Evolutionary conservation across 805 yeast genomes (phyloP), one percentile per base, ranked within the genome.

Genomic region (Cyberlindnera euphorbiiphila): DNA sequence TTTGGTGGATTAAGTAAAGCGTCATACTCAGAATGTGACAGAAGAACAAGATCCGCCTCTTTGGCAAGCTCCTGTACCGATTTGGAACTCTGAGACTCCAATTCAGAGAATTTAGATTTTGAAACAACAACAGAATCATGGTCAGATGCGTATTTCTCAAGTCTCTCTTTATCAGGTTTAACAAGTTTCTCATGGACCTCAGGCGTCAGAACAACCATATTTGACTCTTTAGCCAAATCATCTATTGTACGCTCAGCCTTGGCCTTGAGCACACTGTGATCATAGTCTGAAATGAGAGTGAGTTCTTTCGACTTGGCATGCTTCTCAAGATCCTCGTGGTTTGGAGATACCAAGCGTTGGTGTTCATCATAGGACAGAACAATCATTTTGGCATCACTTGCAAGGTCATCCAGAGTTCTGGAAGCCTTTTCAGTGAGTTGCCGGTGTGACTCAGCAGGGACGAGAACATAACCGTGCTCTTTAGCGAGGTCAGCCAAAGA

Each of bases 341-440:
- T n/a, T 25, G 54, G 55, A 7, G 34, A 26, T 9, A 34, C n/a
- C 2, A 51, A 31, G 9, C 34, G 37, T n/a, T 37, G 22, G 30
- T 46, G 42, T 9, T 48, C 56, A 9, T 32, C 41, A 12, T 33
- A 21, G 5, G 46, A 25, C 9, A 53, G 17, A 4, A 45, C 39
- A 7, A 41, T 41, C 33, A 37, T 30, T 6, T 39, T 29, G 10
- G 46, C 29, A 14, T 45, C 54, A 12, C 39, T 34, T 1, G 60
- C 60, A 28, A 47, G 47, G 5, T 44, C 54, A 13, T 45, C 41
- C 14, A 59, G 25, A 5, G 51, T 48, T n/a, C 44, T 50, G 11
- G 48, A 26, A 1, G 55, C 42, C 14, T 21, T 39, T 29, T 19
- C 27, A 32, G 25, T 46, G 25, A 49, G 35, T 0, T 29, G 30